A percentile compares a stretch with the other conserved stretches of the same genome.
Conservation (phyloP, 805 yeast genomes). For the Candida insectorum region DNA sequence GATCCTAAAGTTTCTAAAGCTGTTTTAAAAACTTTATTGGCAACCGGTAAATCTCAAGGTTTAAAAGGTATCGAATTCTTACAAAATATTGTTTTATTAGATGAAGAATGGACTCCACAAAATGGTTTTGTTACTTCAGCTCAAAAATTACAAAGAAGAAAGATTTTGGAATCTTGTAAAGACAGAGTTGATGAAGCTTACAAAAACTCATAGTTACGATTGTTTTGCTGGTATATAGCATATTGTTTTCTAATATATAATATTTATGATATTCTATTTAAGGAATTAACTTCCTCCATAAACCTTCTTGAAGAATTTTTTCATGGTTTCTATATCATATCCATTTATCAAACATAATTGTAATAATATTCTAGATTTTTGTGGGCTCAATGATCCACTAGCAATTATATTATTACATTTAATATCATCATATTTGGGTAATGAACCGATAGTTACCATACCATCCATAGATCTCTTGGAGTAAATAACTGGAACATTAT, state of each 20-base stretch:
- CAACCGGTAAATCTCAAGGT: slow-evolving; percentile 79
- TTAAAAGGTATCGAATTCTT: slow-evolving; percentile 82
- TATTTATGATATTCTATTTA: no score
- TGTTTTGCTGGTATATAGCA: no score
- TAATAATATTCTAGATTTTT: slow-evolving; percentile 55
- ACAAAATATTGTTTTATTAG: slow-evolving; percentile 71
- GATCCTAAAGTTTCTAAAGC: slow-evolving; percentile 55
- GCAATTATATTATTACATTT: slow-evolving; percentile 45
- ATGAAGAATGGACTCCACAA: slow-evolving; percentile 98
- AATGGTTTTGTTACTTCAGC: slow-evolving; percentile 93
- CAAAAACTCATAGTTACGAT: slow-evolving; percentile 1
- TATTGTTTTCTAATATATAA: no score
- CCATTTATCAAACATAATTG: slow-evolving; percentile 51
- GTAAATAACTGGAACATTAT: slow-evolving; percentile 53
- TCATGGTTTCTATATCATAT: slow-evolving; percentile 37
- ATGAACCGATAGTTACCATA: slow-evolving; percentile 55
- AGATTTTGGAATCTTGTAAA: slow-evolving; percentile 70
- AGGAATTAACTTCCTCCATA: slow-evolving; percentile 3
- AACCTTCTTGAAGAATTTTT: slow-evolving; percentile 36
- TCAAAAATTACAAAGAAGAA: slow-evolving; percentile 91
- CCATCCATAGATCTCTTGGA: slow-evolving; percentile 72
- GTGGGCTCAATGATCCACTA: slow-evolving; percentile 65
- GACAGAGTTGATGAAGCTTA: slow-evolving; percentile 68
- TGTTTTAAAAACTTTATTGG: slow-evolving; percentile 56
- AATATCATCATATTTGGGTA: slow-evolving; percentile 23